Percentiles rank a stretch among this genome's conserved stretches.
phyloP scores from a whole-genome alignment of 2,329 filamentous ascomycete genomes.

The Bertia moriformis region DNA sequence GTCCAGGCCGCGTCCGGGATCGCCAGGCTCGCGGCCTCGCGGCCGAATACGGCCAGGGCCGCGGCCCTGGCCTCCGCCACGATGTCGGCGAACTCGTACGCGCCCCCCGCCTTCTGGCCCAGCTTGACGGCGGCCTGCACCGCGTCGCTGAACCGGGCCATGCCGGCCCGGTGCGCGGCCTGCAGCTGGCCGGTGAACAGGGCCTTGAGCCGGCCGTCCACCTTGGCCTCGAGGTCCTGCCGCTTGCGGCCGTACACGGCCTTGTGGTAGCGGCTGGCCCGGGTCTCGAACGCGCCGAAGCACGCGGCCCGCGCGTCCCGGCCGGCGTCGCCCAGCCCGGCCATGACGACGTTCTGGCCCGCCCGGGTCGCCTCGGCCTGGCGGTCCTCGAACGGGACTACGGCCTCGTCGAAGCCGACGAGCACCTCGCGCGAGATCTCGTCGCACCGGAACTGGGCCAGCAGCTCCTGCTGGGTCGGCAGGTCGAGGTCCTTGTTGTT shows the following conservation, averaged over 20 bases:
- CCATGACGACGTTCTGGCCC: slow-evolving; percentile 61
- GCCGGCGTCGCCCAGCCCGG: slow-evolving; percentile 62
- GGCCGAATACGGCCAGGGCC: slow-evolving; percentile 61
- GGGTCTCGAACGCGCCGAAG: slow-evolving; percentile 72
- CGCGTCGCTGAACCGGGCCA: slow-evolving; percentile 71
- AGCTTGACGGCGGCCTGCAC: slow-evolving; percentile 77
- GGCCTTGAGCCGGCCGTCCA: slow-evolving; percentile 75
- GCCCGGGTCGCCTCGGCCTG: slow-evolving; percentile 60
- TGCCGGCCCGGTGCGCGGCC: slow-evolving; percentile 78
- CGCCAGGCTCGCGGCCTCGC: slow-evolving; percentile 57
- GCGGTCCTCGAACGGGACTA: slow-evolving; percentile 71
- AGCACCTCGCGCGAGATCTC: slow-evolving; percentile 88
- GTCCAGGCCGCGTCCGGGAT: slow-evolving; percentile 79
- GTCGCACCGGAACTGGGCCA: slow-evolving; percentile 94
- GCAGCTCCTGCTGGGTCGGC: slow-evolving; percentile 88
- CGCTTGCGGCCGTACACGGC: slow-evolving; percentile 80
- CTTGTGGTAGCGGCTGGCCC: slow-evolving; percentile 92
- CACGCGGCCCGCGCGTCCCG: slow-evolving; percentile 56
- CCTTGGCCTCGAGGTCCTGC: slow-evolving; percentile 69
- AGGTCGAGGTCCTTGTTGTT: slow-evolving; percentile 96
- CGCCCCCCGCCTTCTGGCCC: slow-evolving; percentile 79
- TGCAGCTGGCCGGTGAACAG: slow-evolving; percentile 79
- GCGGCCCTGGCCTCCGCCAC: slow-evolving; percentile 70
- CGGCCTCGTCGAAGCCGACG: slow-evolving; percentile 65
- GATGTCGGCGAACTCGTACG: slow-evolving; percentile 91